Conservation (phyloP, 2,329 filamentous ascomycete species). For the Talaromyces atroroseus region DNA sequence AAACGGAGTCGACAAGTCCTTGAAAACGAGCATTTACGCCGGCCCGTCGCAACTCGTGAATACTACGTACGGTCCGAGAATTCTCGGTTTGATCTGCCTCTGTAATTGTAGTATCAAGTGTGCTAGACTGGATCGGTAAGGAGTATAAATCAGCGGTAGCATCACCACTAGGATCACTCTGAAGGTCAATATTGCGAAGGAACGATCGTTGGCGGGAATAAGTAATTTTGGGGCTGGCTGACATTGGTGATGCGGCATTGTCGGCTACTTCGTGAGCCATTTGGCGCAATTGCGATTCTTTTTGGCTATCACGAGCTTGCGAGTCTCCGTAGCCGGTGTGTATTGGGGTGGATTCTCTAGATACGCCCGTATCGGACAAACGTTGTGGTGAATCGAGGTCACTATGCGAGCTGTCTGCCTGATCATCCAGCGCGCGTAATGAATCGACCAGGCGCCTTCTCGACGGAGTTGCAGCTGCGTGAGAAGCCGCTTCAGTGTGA, state of each 20-base stretch:
- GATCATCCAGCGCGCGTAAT: conserved; percentile 18
- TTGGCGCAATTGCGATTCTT: not conserved
- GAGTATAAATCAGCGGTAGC: conserved; percentile 10
- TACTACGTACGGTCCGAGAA: conserved; percentile 47
- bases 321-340: not conserved
- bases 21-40: conserved; percentile 54
- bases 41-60: conserved; percentile 57
- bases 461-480: conserved; percentile 15
- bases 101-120: conserved; percentile 8
- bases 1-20: conserved; percentile 50
- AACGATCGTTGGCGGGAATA: conserved; percentile 58
- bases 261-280: not conserved
- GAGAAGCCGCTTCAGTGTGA: not conserved
- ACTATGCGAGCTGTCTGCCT: conserved; percentile 11
- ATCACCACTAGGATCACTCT: not conserved
- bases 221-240: conserved; percentile 46
- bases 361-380: not conserved
- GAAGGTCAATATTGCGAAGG: conserved; percentile 42
- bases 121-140: conserved; percentile 20
- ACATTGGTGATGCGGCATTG: conserved; percentile 17
- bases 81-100: conserved; percentile 45
- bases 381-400: conserved; percentile 2
- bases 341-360: conserved; percentile 9
- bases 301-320: conserved; percentile 2
- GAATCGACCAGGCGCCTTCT: conserved; percentile 34